Evolutionary conservation across 1,139 yeast genomes (phyloP).

Genomic region (Starmera stellimalicola): DNA sequence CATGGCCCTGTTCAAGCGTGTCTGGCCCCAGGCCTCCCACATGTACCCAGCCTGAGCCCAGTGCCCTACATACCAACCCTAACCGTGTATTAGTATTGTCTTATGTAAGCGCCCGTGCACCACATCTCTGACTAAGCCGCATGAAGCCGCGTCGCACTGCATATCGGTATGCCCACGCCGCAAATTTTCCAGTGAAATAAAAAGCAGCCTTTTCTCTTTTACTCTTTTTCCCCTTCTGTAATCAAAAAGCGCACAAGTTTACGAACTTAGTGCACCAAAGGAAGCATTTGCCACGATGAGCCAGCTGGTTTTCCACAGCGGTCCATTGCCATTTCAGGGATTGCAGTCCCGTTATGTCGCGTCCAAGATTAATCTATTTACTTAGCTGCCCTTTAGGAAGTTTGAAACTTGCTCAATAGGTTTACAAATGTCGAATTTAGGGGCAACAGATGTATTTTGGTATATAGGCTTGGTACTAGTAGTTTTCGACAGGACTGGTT

Average conservation of each 20-base stretch:
- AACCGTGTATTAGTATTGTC: neutral
- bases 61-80: neutral
- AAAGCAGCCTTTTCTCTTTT: too few species aligned
- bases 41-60: slow-evolving; percentile 19
- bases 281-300: slow-evolving; percentile 24
- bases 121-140: neutral
- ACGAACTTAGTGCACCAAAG: slow-evolving; percentile 5
- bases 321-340: slow-evolving; percentile 22
- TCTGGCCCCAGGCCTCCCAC: slow-evolving; percentile 63
- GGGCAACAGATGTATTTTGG: too few species aligned
- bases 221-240: slow-evolving; percentile 11
- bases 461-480: too few species aligned
- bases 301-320: slow-evolving; percentile 17
- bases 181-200: slow-evolving; percentile 8
- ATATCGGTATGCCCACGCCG: too few species aligned
- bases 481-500: too few species aligned
- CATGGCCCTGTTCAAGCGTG: slow-evolving; percentile 88
- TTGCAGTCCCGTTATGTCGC: slow-evolving; percentile 18
- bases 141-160: slow-evolving; percentile 1
- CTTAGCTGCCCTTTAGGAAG: slow-evolving; percentile 23
- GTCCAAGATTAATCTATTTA: slow-evolving; percentile 16
- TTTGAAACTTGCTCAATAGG: slow-evolving; percentile 22
- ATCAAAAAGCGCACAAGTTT: slow-evolving; percentile 19
- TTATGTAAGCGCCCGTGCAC: neutral
- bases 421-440: slow-evolving; percentile 22